Conservation (phyloP, 305 asterid species). For the Plantago rigida region DNA sequence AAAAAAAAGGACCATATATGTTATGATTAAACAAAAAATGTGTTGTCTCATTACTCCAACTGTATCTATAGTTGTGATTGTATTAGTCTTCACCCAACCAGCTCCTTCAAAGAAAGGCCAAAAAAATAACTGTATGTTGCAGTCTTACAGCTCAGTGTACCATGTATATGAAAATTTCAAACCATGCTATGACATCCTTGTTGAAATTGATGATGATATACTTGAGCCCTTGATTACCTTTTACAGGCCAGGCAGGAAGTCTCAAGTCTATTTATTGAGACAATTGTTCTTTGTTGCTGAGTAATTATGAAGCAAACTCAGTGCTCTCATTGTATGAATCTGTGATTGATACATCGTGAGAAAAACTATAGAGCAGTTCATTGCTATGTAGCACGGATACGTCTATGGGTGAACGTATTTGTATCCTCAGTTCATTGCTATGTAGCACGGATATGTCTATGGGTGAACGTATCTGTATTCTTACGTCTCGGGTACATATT, state of each 20-base stretch:
- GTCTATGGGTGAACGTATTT: too few species aligned
- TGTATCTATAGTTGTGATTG: background rate
- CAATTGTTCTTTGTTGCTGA: constrained; percentile 16
- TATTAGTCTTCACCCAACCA: background rate
- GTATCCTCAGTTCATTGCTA: too few species aligned
- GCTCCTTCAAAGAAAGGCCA: background rate
- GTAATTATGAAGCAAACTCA: constrained; percentile 10
- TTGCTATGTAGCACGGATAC: too few species aligned
- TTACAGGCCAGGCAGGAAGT: constrained; percentile 8
- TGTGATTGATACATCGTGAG: constrained; percentile 15
- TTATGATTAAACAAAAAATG: background rate
- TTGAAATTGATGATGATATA: constrained; percentile 9
- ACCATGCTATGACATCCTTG: constrained; percentile 6
- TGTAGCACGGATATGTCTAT: too few species aligned
- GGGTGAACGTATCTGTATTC: too few species aligned
- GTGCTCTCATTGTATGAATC: background rate
- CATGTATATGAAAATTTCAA: background rate
- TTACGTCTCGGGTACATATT: too few species aligned
- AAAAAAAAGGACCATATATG: background rate
- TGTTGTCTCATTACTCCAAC: background rate
- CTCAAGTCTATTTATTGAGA: constrained; percentile 2
- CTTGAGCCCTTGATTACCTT: constrained; percentile 5
- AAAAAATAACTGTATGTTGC: background rate
- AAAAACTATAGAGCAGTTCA: constrained; percentile 17
- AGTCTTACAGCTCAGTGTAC: background rate